These are phyloP conservation scores for Colletotrichum sp. DNA, from an alignment of 2,329 filamentous ascomycete species.

Conservation along the genomic window DNA sequence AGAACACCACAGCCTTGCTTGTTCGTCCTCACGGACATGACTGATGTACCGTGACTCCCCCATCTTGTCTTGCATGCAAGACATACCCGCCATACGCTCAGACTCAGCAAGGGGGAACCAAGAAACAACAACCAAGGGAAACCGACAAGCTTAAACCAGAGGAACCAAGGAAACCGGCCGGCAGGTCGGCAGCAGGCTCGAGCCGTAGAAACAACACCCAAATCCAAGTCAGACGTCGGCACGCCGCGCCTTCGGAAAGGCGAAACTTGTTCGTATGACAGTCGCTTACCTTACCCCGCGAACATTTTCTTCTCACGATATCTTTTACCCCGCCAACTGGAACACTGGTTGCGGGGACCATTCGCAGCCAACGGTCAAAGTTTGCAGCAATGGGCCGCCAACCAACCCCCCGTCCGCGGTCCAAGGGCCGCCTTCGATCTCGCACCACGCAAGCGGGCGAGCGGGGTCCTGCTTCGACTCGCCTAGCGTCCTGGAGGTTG, in stretches of 20 bases:
- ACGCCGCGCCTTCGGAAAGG: neutral
- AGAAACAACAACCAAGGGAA: neutral
- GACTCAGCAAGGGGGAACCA: neutral
- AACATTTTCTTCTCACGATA: neutral
- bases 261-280: neutral
- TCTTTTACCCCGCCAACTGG: constrained; percentile 15
- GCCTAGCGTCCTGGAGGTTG: neutral
- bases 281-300: neutral
- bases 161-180: neutral
- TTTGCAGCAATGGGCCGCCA: neutral
- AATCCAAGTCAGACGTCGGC: neutral
- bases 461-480: neutral
- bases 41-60: neutral
- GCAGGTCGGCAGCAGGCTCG: neutral
- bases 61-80: neutral
- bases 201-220: neutral
- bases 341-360: neutral
- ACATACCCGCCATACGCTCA: neutral
- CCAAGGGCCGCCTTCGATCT: neutral
- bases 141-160: neutral
- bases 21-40: neutral
- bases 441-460: neutral
- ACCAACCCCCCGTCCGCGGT: neutral
- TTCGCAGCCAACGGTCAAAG: neutral
- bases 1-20: neutral